A percentile compares a stretch with the other conserved stretches of the same genome.
Conservation (phyloP, 1,139 yeast genomes). For the Debaryomyces psychrophilus region DNA sequence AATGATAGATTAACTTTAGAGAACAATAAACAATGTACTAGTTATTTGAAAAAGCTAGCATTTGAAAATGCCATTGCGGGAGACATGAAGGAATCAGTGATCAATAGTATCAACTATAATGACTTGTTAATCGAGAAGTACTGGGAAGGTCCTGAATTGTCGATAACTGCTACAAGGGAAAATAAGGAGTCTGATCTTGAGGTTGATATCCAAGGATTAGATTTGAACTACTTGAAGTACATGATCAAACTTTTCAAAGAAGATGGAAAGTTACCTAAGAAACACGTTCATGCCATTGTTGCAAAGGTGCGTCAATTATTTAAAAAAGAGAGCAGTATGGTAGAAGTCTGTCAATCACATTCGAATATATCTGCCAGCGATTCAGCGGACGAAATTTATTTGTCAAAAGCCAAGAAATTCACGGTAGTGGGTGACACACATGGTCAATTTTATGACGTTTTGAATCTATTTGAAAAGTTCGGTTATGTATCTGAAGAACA, state of each 20-base stretch:
- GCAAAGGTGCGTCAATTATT: constrained; percentile 71
- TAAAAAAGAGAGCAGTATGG: constrained; percentile 69
- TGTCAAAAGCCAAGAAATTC: constrained; percentile 43
- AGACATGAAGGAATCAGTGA: constrained; percentile 44
- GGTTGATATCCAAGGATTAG: constrained; percentile 39
- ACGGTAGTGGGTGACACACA: constrained; percentile 98
- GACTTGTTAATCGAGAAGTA: constrained; percentile 56
- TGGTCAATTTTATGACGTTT: constrained; percentile 90
- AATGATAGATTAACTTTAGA: constrained; percentile 68
- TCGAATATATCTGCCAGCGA: constrained; percentile 19
- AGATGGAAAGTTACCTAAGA: constrained; percentile 76
- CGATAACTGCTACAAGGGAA: constrained; percentile 34
- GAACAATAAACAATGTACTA: constrained; percentile 65
- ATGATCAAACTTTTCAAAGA: constrained; percentile 71
- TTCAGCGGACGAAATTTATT: constrained; percentile 23
- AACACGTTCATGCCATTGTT: constrained; percentile 82
- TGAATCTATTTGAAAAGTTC: constrained; percentile 72
- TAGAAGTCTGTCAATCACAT: constrained; percentile 61
- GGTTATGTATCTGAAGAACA: constrained; percentile 74
- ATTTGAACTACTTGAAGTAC: constrained; percentile 56
- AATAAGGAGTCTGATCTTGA: constrained; percentile 21
- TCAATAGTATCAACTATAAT: constrained; percentile 50
- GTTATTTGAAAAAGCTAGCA: constrained; percentile 70
- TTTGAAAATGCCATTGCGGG: constrained; percentile 88
- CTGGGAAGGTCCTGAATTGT: constrained; percentile 68